Evolutionary conservation across 345 rosid genomes (phyloP), one percentile per base, ranked within the genome.

Genomic region (Hibiscus mutabilis): DNA sequence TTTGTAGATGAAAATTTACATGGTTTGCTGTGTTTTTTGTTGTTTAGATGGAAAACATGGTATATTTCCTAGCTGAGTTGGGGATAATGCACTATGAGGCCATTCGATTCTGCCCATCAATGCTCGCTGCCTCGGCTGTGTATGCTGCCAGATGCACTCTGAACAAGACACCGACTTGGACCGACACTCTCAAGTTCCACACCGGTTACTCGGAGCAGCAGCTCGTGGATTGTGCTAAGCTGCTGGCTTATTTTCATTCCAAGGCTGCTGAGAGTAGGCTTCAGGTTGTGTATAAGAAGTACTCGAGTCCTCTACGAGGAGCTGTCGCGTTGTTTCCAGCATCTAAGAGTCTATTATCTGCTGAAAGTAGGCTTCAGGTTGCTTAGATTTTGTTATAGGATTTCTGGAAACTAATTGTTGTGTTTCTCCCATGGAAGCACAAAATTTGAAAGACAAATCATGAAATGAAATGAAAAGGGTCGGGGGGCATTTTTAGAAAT

Each of bases 71-170:
- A 8, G 88, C 97, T 58, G 99, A 92, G 76, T 76, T 96, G 80
- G 99, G 99, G 37, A 18, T 89, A 80, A 82, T 89, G 96, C 77
- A 88, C 55, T 90, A 92, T 29, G 90, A 84, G 21, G 74, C 76
- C 11, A 67, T 89, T 5, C 76, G 58, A 80, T 89, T 75, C 77
- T 70, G 86, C 59, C 91, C 96, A 44, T 89, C 98, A 1, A 75
- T 87, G 93, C 81, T 92, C 33, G 97, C 99, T 69, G 99, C 99
- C 66, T 88, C 99, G 13, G 98, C 99, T 1, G 99, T 96, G 4
- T 96, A 91, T 63, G 88, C 87, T 2, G 99, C 99, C 35, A 82
- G 97, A 25, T 83, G 90, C 68, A 81, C 82, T 11, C 82, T 95
- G 40, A 82, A 81, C 76, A 78, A 68, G 73, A 77, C 25, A 5